Evolutionary conservation across 306 rosid genomes (phyloP), one percentile per base, ranked within the genome.

Genomic region (Begonia fuchsioides): DNA sequence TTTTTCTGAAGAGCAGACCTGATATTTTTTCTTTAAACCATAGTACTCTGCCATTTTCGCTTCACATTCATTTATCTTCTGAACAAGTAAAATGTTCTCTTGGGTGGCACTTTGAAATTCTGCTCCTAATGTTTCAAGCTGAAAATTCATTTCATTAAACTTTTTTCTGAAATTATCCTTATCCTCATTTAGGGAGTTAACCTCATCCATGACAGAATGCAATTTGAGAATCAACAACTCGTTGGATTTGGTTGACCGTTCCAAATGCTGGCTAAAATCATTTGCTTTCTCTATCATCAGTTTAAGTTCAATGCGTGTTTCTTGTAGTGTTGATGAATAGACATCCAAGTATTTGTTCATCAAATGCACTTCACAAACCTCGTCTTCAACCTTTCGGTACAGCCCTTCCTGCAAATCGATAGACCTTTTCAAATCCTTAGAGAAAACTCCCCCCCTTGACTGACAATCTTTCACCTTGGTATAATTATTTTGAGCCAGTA

Each of bases 301-400:
- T 58, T 48, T 66, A 62, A 72, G 62, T 53, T 76, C 79, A 73
- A 59, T 43, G 68, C 70, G 69, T 52, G 77, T 93, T 64, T 85
- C 87, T 57, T 71, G 50, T 76, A 92, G 72, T 40, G 83, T 75
- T 73, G 73, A 77, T 17, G 96, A 85, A 63, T 85, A 85, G 17
- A 92, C 79, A 53, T 92, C 98, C 47, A 86, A 71, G 71, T 77
- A 72, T 43, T 79, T 68, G 67, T 82, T 77, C 69, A 60, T 69
- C 57, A 66, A 63, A 73, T 85, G 87, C 80, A 75, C 80, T 50
- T 82, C 86, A 50, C 54, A 54, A 67, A 73, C 68, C 72, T 90
- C 95, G 69, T 82, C 96, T 77, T 92, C 94, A 79, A 77, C 75
- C 73, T 92, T 93, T 54, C 63, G 79, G 78, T 63, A 82, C 64